Conservation (phyloP, 2,329 filamentous ascomycete genomes). For the Ascochyta clinopodiicola region DNA sequence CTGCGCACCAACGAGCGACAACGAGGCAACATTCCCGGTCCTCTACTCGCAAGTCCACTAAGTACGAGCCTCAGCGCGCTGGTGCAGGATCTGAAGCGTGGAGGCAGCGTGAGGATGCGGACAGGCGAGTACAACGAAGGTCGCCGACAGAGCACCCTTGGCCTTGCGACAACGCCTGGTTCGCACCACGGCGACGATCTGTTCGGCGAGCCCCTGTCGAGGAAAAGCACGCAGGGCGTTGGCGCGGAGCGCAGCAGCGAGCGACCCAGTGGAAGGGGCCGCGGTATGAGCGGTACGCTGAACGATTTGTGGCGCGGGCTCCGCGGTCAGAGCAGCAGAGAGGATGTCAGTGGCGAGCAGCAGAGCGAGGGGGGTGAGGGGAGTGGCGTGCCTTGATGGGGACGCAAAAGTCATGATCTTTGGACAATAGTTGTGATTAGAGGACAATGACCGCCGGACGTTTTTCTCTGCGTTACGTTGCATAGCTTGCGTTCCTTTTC, state of each 20-base stretch:
- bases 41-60: constrained; percentile 67
- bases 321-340: constrained; percentile 22
- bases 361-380: neutral
- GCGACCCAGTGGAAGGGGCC: constrained; percentile 10
- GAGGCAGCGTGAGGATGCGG: constrained; percentile 46
- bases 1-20: constrained; percentile 43
- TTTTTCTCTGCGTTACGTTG: neutral
- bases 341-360: constrained; percentile 14
- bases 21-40: constrained; percentile 47
- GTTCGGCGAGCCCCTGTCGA: constrained; percentile 31
- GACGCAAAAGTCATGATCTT: too few relatives aligned
- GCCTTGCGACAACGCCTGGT: constrained; percentile 18
- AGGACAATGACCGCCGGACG: too few relatives aligned
- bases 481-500: neutral
- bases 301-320: constrained; percentile 40
- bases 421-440: too few relatives aligned
- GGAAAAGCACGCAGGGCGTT: constrained; percentile 29
- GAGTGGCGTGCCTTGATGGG: neutral
- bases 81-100: constrained; percentile 69
- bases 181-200: neutral
- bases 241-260: constrained; percentile 9
- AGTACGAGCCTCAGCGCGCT: constrained; percentile 67
- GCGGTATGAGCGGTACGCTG: constrained; percentile 42
- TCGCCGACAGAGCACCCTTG: constrained; percentile 31
- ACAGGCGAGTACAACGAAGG: constrained; percentile 2